phyloP scores from a whole-genome alignment of 1,284 basidiomycete genomes.

The Sanguinoderma infundibulare region DNA sequence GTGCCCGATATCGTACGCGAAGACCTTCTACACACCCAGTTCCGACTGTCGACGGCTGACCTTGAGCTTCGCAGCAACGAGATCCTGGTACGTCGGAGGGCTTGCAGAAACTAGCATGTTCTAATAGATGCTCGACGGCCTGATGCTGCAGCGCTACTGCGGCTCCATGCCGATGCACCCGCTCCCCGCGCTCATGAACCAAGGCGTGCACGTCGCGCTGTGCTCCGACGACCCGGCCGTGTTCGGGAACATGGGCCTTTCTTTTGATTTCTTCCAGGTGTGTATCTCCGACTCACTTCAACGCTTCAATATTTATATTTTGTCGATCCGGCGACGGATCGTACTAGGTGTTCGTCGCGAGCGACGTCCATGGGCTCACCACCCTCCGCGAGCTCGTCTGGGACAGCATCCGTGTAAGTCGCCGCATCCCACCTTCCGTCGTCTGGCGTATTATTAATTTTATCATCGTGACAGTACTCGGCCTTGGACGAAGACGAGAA shows the following conservation, averaged over 20 bases:
- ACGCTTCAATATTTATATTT: too few species aligned
- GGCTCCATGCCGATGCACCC: conserved; percentile 80
- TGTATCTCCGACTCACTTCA: too few species aligned
- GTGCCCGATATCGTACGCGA: conserved; percentile 71
- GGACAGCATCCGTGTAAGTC: conserved; percentile 63
- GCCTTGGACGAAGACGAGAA: conserved; percentile 55
- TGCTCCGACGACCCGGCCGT: conserved; percentile 76
- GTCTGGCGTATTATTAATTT: background rate
- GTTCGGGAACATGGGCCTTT: conserved; percentile 79
- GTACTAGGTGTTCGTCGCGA: conserved; percentile 61
- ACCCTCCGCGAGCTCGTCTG: conserved; percentile 64
- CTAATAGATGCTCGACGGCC: too few species aligned
- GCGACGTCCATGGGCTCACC: conserved; percentile 64
- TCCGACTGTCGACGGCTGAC: conserved; percentile 12
- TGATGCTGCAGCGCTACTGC: conserved; percentile 63
- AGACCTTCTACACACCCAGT: conserved; percentile 1
- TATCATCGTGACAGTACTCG: conserved; percentile 48
- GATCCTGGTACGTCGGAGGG: conserved; percentile 63
- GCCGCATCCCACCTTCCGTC: background rate
- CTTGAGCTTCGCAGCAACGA: conserved; percentile 56
- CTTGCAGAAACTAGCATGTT: too few species aligned
- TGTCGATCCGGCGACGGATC: background rate
- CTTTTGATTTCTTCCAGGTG: conserved; percentile 76
- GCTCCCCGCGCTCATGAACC: conserved; percentile 66
- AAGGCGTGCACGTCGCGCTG: conserved; percentile 71